Conservation (phyloP, 495 filamentous ascomycete genomes). For the Penicillium cosmopolitanum region DNA sequence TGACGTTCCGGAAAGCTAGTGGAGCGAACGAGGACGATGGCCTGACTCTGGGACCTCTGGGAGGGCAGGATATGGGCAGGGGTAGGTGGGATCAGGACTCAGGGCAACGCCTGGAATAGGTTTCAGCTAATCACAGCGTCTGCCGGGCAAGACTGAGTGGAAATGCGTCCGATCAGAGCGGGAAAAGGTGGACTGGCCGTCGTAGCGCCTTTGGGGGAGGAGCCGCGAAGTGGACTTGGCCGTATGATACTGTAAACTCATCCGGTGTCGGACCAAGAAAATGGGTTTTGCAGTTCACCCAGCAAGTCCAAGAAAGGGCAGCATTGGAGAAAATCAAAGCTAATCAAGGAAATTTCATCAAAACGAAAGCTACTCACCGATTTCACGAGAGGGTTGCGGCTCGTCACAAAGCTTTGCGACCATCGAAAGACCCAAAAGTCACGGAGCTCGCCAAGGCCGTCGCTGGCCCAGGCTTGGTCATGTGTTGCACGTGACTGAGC, state of each 20-base stretch:
- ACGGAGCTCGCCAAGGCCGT: neutral
- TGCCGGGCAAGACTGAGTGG: conserved; percentile 16
- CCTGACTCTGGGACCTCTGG: conserved; percentile 32
- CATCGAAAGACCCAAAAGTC: neutral
- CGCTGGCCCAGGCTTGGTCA: neutral
- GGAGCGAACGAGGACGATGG: conserved; percentile 41
- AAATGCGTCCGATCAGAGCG: conserved; percentile 25
- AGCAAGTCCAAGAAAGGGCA: neutral
- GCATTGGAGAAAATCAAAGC: neutral
- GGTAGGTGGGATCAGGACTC: conserved; percentile 24
- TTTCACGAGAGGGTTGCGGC: neutral
- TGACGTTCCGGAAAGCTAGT: conserved; percentile 29
- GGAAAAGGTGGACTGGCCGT: conserved; percentile 19
- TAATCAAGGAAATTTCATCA: neutral
- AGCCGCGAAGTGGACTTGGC: conserved; percentile 24
- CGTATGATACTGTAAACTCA: conserved; percentile 13
- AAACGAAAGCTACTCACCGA: neutral
- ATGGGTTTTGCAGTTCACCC: neutral
- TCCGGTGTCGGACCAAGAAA: conserved; percentile 27
- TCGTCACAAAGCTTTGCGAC: neutral
- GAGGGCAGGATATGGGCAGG: conserved; percentile 21
- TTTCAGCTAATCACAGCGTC: conserved; percentile 27
- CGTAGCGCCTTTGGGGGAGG: conserved; percentile 9
- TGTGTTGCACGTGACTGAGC: neutral
- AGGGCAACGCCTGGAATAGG: conserved; percentile 23